Evolutionary conservation across 2,329 filamentous ascomycete genomes (phyloP).

Genomic region (Ceratocystiopsis sp.): DNA sequence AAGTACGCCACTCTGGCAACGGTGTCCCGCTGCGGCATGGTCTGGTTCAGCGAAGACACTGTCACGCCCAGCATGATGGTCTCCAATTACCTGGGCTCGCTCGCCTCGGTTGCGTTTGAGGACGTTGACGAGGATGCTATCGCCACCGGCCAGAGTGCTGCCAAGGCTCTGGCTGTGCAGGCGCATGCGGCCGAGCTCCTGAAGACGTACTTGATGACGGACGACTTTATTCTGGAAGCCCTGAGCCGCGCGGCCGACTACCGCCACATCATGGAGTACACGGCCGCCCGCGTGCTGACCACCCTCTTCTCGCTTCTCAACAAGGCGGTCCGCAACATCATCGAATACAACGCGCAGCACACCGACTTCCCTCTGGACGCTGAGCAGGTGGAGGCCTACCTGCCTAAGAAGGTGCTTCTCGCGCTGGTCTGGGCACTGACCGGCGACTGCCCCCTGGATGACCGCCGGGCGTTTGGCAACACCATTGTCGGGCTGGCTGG

Average conservation of each 20-base stretch:
- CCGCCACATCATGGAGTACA: slow-evolving; percentile 98
- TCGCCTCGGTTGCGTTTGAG: slow-evolving; percentile 74
- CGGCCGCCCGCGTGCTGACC: slow-evolving; percentile 71
- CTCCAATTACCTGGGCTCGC: slow-evolving; percentile 69
- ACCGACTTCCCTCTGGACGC: slow-evolving; percentile 82
- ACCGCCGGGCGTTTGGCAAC: slow-evolving; percentile 82
- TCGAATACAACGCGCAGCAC: slow-evolving; percentile 93
- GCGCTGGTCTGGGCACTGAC: slow-evolving; percentile 91
- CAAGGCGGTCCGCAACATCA: slow-evolving; percentile 77
- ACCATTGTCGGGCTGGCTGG: slow-evolving; percentile 66
- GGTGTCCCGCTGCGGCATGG: slow-evolving; percentile 99
- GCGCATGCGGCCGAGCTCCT: slow-evolving; percentile 64
- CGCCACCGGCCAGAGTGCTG: slow-evolving; percentile 50
- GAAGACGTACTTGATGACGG: slow-evolving; percentile 54
- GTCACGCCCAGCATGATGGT: slow-evolving; percentile 90
- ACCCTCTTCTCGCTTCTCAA: slow-evolving; percentile 93
- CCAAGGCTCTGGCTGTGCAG: slow-evolving; percentile 66
- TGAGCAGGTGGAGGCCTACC: slow-evolving; percentile 75
- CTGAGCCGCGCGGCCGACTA: slow-evolving; percentile 61
- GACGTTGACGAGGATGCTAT: slow-evolving; percentile 88
- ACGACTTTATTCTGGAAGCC: slow-evolving; percentile 63
- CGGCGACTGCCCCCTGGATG: slow-evolving; percentile 76
- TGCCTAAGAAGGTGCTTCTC: slow-evolving; percentile 86
- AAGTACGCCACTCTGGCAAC: slow-evolving; percentile 96
- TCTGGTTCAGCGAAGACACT: slow-evolving; percentile 98